Base-by-base conservation (phyloP, 2,329 filamentous ascomycete genomes). In the Beauveria australis region DNA sequence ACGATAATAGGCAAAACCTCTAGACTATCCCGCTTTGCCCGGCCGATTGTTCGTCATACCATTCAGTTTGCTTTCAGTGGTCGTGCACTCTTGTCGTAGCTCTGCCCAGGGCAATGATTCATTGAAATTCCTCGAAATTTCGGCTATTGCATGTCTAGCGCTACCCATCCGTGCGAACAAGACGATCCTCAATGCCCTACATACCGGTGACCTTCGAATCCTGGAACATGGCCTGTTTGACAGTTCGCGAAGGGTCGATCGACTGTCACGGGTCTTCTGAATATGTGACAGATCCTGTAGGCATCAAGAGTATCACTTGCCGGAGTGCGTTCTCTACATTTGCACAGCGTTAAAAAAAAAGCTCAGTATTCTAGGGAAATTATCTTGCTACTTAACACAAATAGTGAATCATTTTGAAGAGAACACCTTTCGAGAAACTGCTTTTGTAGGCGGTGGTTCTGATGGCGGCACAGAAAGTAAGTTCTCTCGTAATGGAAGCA, bases 31-130 rank as follows among this genome's bases (percentile, higher is more conserved):
- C 30, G 46, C 19, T 28, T 43, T 26, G 19, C 19, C 26, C 40
- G 26, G 37, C 22, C 24, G 30, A 18, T 51, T 59, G 37, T 40
- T 59, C 37, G 24, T 47, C 26, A 26, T 52, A 26, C 44, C 37
- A 52, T 44, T 26, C 10, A 24, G 59, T 58, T 59, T 65, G 63
- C 43, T 61, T 37, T 49, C 19, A 49, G 49, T 41, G 52, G 44
- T 59, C 47, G 56, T 59, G 56, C 47, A 22, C 47, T 26, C 24
- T 44, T 51, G 47, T 52, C 37, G 37, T 30, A 47, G 24, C 47
- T 48, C 16, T 19, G 30, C 18, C 30, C 30, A 41, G 46, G 19
- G 28, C 44, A 41, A 49, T 49, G 40, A 9, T 12, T 44, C 30
- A 12, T 41, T 12, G n/a, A 5, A 16, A 48, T 18, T 56, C 40